Evolutionary conservation across 371 early-diverging fungal genomes (phyloP).

Genomic region (Apophysomyces variabilis): DNA sequence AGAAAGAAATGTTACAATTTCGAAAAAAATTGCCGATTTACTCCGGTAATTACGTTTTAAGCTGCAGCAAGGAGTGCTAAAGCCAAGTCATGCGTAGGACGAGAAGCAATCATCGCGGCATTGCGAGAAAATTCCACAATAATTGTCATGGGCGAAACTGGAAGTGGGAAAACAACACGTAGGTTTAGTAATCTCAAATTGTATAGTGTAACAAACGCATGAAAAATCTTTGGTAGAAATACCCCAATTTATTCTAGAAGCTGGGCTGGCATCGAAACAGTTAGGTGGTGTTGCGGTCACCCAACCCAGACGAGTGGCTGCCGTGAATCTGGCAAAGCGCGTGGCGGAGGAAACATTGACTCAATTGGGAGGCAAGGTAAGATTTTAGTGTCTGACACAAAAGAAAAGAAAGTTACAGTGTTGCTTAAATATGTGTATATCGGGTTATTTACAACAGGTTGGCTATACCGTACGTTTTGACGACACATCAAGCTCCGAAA

Average conservation of each 20-base stretch:
- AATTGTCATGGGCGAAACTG: constrained; percentile 71
- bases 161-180: constrained; percentile 71
- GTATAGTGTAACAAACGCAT: neutral
- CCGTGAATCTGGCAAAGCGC: constrained; percentile 92
- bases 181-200: constrained; percentile 16
- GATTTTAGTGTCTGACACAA: neutral
- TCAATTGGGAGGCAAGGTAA: constrained; percentile 70
- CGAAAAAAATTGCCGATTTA: constrained; percentile 53
- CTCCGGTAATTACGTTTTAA: constrained; percentile 32
- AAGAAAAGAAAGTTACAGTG: too few species aligned
- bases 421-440: neutral
- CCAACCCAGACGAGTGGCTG: constrained; percentile 98
- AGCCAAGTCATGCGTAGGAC: constrained; percentile 41
- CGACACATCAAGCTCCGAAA: constrained; percentile 80
- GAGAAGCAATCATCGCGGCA: constrained; percentile 62
- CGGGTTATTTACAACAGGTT: constrained; percentile 44
- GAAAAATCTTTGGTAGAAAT: constrained; percentile 60
- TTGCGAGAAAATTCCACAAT: constrained; percentile 58
- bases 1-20: constrained; percentile 46
- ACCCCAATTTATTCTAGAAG: constrained; percentile 88
- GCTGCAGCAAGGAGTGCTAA: neutral
- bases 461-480: constrained; percentile 98
- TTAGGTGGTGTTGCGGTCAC: constrained; percentile 88
- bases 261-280: constrained; percentile 60
- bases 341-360: constrained; percentile 91